Conservation (phyloP, 129 eudicot species). For the carrot (Daucus carota) region DNA sequence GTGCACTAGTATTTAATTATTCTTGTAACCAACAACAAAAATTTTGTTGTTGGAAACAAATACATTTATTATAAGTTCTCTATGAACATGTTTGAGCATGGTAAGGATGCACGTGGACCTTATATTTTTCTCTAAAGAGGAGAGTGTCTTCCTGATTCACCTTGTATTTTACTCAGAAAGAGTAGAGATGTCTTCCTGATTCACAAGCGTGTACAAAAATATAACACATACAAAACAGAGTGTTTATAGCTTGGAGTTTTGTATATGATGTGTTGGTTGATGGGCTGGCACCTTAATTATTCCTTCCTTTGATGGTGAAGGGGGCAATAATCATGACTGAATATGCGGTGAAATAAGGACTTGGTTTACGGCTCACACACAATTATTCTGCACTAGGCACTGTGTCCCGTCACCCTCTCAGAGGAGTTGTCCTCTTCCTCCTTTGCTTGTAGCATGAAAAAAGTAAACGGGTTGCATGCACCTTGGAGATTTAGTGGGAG, state of each 20-base stretch:
- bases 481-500: background rate
- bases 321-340: background rate
- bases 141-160: too few relatives aligned
- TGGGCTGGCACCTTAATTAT: constrained; percentile 1
- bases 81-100: too few relatives aligned
- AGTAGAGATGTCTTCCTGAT: too few relatives aligned
- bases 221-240: background rate
- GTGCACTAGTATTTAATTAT: background rate
- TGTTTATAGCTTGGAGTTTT: background rate
- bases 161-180: too few relatives aligned
- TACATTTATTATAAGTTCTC: background rate
- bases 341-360: background rate
- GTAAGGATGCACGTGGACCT: too few relatives aligned
- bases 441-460: background rate
- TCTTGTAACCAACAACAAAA: background rate
- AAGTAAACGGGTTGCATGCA: background rate
- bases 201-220: too few relatives aligned
- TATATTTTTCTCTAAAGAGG: too few relatives aligned
- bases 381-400: constrained; percentile 4
- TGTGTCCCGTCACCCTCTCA: background rate
- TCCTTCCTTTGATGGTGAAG: background rate
- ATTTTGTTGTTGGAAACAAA: background rate
- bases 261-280: background rate
- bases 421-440: background rate
- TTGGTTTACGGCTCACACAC: background rate